Percentiles rank a stretch among this genome's conserved stretches.
Conservation (phyloP, 306 rosid species). For the Phaseolus lunatus region DNA sequence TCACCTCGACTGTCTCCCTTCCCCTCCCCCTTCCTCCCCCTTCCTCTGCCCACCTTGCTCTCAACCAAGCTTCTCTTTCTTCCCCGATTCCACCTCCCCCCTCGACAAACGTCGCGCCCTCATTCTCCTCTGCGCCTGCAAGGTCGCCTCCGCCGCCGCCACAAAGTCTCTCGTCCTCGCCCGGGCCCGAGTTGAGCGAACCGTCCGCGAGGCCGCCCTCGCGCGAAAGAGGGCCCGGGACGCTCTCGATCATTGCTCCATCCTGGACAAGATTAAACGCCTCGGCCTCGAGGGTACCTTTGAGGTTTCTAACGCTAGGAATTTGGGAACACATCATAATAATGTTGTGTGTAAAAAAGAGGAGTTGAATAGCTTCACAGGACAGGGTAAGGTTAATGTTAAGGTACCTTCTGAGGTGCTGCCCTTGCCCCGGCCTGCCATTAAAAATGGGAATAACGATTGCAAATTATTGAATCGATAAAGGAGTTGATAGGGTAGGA, state of each 20-base stretch:
- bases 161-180: conserved; percentile 50
- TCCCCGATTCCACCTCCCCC: conserved; percentile 48
- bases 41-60: conserved; percentile 75
- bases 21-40: conserved; percentile 46
- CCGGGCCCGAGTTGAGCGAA: conserved; percentile 57
- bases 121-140: conserved; percentile 71
- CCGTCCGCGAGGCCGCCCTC: conserved; percentile 57
- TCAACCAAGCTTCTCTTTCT: conserved; percentile 60
- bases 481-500: conserved; percentile 39
- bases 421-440: neutral
- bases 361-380: neutral
- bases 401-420: neutral
- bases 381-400: neutral
- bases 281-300: neutral
- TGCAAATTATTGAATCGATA: conserved; percentile 41
- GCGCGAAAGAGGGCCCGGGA: conserved; percentile 75
- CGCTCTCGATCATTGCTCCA: conserved; percentile 52
- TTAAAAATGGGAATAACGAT: conserved; percentile 22
- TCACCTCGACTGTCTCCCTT: conserved; percentile 69
- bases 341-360: conserved; percentile 19
- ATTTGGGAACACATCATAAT: conserved; percentile 22
- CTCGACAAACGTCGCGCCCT: conserved; percentile 53
- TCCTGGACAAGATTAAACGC: conserved; percentile 42
- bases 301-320: conserved; percentile 51
- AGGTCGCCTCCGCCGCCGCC: conserved; percentile 57